Evolutionary conservation across 306 rosid genomes (phyloP), one percentile per base, ranked within the genome.

Genomic region (Citrullus amarus): DNA sequence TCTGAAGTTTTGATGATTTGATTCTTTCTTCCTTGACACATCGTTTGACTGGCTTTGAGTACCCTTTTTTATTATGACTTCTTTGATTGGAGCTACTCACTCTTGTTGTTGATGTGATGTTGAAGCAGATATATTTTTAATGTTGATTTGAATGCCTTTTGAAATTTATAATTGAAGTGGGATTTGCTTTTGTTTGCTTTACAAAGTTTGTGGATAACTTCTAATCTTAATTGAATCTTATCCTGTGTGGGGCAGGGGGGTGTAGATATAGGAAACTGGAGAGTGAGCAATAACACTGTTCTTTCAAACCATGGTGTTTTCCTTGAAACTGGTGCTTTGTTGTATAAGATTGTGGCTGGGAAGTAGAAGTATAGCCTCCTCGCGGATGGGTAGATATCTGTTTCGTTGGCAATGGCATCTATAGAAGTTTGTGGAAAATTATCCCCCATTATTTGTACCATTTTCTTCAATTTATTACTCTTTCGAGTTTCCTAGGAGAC

Each of bases 51-150:
- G 17, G 9, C 34, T 73, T 34, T 72, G 43, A 72, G 54, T 68
- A 20, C 2, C 60, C 46, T 72, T 71, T 71, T 48, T 12, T 2
- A 16, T 30, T 70, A 11, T 43, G 13, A 12, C 57, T 70, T 22
- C 56, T 44, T 48, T 73, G 25, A 4, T 73, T 73, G 60, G 44
- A 51, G 44, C 38, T 72, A 28, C 16, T 73, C 16, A 5, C 38
- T 17, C 74, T 67, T 11, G 46, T 67, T 73, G 60, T 30, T 74
- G 78, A 53, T 53, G 53, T 32, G 78, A 74, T 53, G 78, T 32
- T 74, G 46, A 74, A 32, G 32, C 63, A 0, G 30, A 30, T 50
- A 50, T 50, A 25, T 9, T 53, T 72, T 71, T 71, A 25, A 44
- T 71, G 20, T 10, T 71, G 38, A 15, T 71, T 71, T 71, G 51